These are phyloP conservation scores for Colletotrichum falcatum DNA, from an alignment of 2,329 filamentous ascomycete genomes.

Conservation along the genomic window DNA sequence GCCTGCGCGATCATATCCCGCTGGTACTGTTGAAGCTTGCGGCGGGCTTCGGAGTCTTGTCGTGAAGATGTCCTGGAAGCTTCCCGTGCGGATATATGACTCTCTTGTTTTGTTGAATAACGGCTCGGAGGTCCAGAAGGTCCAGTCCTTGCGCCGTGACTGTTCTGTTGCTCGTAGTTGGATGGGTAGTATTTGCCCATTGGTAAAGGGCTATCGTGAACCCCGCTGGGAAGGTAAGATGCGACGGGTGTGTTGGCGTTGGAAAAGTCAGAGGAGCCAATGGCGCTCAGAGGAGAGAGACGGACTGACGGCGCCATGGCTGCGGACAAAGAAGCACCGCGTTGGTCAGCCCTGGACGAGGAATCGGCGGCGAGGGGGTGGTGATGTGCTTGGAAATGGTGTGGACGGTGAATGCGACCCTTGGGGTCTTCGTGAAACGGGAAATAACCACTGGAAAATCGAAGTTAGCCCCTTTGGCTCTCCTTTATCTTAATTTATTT, in stretches of 20 bases:
- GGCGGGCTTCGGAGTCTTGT: conserved; percentile 61
- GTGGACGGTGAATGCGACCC: conserved; percentile 59
- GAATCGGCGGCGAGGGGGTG: conserved; percentile 50
- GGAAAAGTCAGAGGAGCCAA: conserved; percentile 42
- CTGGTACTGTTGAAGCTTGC: conserved; percentile 68
- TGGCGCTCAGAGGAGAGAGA: conserved; percentile 28
- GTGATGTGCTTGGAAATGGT: conserved; percentile 62
- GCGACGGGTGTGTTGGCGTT: conserved; percentile 59
- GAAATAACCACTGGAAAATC: conserved; percentile 66
- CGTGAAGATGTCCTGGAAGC: conserved; percentile 47
- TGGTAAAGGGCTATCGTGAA: conserved; percentile 61
- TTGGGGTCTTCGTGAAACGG: conserved; percentile 68
- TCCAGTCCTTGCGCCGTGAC: conserved; percentile 40
- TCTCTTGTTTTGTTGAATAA: conserved; percentile 37
- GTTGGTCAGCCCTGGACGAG: conserved; percentile 25
- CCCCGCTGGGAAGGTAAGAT: conserved; percentile 64
- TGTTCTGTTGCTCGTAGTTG: conserved; percentile 65
- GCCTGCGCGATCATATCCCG: conserved; percentile 72
- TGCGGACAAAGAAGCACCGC: conserved; percentile 6
- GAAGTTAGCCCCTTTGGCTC: conserved; percentile 1
- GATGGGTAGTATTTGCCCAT: conserved; percentile 74
- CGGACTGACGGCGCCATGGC: conserved; percentile 41
- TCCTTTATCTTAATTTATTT: not conserved
- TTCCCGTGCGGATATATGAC: conserved; percentile 45
- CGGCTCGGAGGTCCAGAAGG: conserved; percentile 19